phyloP scores from a whole-genome alignment of 306 rosid genomes.

The Arachis hypogaea region DNA sequence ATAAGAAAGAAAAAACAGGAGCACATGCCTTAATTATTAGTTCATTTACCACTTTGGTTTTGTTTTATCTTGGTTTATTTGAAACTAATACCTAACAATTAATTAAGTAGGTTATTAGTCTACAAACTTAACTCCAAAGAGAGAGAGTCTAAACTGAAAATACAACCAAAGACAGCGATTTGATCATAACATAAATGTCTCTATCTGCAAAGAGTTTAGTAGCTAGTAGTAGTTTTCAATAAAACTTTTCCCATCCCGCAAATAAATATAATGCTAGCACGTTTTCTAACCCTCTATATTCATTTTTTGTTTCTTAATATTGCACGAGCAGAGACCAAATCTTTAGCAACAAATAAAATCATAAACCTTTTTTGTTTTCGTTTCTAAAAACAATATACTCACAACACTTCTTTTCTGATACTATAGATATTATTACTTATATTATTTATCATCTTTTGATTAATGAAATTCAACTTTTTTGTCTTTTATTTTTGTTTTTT shows the following conservation, averaged over 20 bases:
- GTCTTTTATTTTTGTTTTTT: too few relatives aligned
- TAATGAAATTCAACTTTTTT: too few relatives aligned
- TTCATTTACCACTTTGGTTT: neutral
- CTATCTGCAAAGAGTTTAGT: neutral
- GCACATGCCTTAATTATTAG: conserved; percentile 10
- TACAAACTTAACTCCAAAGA: neutral
- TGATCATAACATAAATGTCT: neutral
- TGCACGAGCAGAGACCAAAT: too few relatives aligned
- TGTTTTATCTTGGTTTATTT: neutral
- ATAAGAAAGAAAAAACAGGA: neutral
- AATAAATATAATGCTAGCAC: neutral
- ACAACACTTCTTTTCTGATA: too few relatives aligned
- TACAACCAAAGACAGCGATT: neutral
- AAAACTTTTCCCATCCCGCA: neutral
- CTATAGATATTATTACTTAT: too few relatives aligned
- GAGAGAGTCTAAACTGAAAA: neutral
- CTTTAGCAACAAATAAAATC: too few relatives aligned
- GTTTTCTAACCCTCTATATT: neutral
- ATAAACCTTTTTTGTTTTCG: too few relatives aligned
- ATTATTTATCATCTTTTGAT: too few relatives aligned
- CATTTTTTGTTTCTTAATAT: too few relatives aligned
- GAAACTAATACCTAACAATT: neutral
- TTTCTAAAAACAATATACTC: too few relatives aligned
- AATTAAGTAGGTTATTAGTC: neutral
- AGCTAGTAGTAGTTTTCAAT: neutral